Percentiles rank a stretch among this genome's conserved stretches.
phyloP scores from a whole-genome alignment of 306 rosid species.

The Boehmeria nivea region DNA sequence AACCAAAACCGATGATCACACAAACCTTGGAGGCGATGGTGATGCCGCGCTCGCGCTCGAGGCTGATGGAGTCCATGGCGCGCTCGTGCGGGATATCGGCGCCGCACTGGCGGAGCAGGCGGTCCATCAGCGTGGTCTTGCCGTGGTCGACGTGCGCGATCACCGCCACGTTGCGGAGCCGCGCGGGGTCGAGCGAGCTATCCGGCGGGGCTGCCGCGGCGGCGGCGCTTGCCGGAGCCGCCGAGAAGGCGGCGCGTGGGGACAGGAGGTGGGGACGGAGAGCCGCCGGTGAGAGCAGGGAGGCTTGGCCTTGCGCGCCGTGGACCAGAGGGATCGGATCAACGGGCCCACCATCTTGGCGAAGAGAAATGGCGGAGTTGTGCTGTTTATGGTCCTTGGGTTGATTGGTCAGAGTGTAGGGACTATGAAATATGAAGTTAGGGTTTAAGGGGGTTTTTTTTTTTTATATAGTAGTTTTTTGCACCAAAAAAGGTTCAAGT shows the following conservation, averaged over 20 bases:
- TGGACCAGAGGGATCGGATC: slow-evolving; percentile 69
- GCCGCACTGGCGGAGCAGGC: slow-evolving; percentile 97
- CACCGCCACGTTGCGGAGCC: slow-evolving; percentile 90
- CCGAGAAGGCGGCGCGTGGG: slow-evolving; percentile 39
- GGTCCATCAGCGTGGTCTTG: slow-evolving; percentile 98
- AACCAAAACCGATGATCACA: neutral
- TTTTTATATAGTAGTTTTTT: too few relatives aligned
- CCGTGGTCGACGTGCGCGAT: slow-evolving; percentile 98
- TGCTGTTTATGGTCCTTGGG: neutral
- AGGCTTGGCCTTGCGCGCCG: slow-evolving; percentile 46
- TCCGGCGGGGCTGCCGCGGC: slow-evolving; percentile 23
- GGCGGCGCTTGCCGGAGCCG: slow-evolving; percentile 40
- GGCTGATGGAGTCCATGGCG: slow-evolving; percentile 80
- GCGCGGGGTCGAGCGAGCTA: slow-evolving; percentile 48
- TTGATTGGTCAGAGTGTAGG: neutral
- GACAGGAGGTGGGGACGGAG: slow-evolving; percentile 15
- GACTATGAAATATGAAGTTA: neutral
- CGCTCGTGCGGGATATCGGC: slow-evolving; percentile 97
- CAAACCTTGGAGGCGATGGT: slow-evolving; percentile 82
- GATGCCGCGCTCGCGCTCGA: slow-evolving; percentile 98
- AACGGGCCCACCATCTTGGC: slow-evolving; percentile 65
- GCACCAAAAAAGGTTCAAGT: too few relatives aligned
- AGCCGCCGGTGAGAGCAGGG: slow-evolving; percentile 21
- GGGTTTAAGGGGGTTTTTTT: neutral
- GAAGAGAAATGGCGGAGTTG: slow-evolving; percentile 20